Percentiles rank a stretch among this genome's conserved stretches.
These are phyloP conservation scores for Dissophora globulifera DNA, from an alignment of 192 early-diverging fungal genomes.

Conservation along the genomic window DNA sequence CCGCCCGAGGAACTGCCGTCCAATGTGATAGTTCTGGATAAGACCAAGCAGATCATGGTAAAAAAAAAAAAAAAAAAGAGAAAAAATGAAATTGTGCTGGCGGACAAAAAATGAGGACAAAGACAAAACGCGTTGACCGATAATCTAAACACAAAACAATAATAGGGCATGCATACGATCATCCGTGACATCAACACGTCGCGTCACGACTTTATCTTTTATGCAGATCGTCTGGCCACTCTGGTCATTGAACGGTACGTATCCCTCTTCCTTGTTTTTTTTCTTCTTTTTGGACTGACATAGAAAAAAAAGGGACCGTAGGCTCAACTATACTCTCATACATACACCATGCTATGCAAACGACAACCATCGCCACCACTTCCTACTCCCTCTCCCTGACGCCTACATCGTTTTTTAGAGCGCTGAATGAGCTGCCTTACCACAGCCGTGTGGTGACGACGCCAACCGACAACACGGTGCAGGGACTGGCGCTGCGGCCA, in stretches of 20 bases:
- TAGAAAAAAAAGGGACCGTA: no score
- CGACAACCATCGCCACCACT: no score
- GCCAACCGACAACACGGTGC: slow-evolving; percentile 65
- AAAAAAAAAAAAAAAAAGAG: background rate
- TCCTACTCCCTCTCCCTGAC: no score
- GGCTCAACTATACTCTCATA: no score
- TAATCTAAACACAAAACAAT: background rate
- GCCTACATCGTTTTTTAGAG: no score
- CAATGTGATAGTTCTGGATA: slow-evolving; percentile 60
- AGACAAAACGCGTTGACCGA: no score
- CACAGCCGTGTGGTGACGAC: slow-evolving; percentile 61
- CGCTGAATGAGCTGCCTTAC: slow-evolving; percentile 71
- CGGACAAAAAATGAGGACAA: no score
- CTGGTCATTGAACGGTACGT: slow-evolving; percentile 84
- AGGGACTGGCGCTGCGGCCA: slow-evolving; percentile 55
- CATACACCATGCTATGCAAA: no score
- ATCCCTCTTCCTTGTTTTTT: background rate
- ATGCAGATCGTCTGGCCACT: slow-evolving; percentile 87
- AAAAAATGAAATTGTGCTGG: no score
- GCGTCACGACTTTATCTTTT: slow-evolving; percentile 91
- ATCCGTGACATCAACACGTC: slow-evolving; percentile 75
- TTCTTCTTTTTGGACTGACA: background rate
- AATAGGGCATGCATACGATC: slow-evolving; percentile 83
- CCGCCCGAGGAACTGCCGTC: slow-evolving; percentile 47
- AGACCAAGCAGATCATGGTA: slow-evolving; percentile 67